Conservation (phyloP, 495 filamentous ascomycete species). For the Rostrohypoxylon terebratum region DNA sequence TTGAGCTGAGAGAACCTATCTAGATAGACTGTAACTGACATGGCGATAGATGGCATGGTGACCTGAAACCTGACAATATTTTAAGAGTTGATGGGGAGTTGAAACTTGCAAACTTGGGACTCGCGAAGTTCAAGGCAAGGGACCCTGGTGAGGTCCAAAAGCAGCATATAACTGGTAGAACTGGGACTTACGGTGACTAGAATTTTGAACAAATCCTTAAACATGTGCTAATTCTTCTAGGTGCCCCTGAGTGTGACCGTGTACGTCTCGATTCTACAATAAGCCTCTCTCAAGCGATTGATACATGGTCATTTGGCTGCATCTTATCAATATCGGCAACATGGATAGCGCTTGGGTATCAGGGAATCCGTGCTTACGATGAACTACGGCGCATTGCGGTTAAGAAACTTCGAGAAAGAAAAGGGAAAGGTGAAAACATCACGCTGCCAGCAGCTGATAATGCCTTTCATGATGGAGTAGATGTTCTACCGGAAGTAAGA, state of each 20-base stretch:
- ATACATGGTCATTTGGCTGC: slow-evolving; percentile 59
- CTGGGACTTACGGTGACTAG: slow-evolving; percentile 52
- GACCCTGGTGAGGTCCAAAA: slow-evolving; percentile 12
- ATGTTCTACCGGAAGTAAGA: slow-evolving; percentile 19
- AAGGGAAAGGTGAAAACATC: neutral
- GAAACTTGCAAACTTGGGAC: slow-evolving; percentile 58
- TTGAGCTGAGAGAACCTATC: neutral
- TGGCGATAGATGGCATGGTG: slow-evolving; percentile 52
- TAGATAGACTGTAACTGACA: slow-evolving; percentile 7
- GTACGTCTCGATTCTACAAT: slow-evolving; percentile 26
- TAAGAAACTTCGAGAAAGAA: slow-evolving; percentile 14
- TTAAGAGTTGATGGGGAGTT: slow-evolving; percentile 51
- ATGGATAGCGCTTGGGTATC: slow-evolving; percentile 54
- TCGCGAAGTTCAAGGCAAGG: slow-evolving; percentile 52
- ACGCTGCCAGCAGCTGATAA: slow-evolving; percentile 20
- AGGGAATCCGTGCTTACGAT: slow-evolving; percentile 28
- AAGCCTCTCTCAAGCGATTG: slow-evolving; percentile 50
- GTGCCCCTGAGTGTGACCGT: slow-evolving; percentile 29
- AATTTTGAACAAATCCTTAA: neutral
- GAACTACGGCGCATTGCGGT: slow-evolving; percentile 9
- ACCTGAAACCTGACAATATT: slow-evolving; percentile 59
- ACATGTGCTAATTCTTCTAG: slow-evolving; percentile 13
- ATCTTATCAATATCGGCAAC: slow-evolving; percentile 57
- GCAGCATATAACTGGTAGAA: slow-evolving; percentile 47
- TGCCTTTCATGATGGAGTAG: slow-evolving; percentile 19